Evolutionary conservation across 2,329 filamentous ascomycete genomes (phyloP).

Genomic region (Alternaria conjuncta): DNA sequence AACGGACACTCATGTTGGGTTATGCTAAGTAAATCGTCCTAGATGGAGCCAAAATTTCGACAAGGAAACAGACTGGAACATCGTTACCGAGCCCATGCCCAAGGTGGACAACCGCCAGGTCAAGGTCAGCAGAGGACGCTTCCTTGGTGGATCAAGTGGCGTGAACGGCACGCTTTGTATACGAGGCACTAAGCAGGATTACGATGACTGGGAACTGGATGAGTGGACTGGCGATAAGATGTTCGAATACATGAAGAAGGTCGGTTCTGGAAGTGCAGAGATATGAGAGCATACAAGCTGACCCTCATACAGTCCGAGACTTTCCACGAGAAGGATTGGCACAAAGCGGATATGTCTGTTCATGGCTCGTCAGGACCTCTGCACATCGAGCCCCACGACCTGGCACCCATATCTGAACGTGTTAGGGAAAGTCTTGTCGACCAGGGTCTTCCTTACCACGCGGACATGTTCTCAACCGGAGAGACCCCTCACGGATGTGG

Average conservation of each 20-base stretch:
- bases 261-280: background rate
- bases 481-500: constrained; percentile 42
- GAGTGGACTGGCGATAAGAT: constrained; percentile 66
- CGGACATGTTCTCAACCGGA: constrained; percentile 65
- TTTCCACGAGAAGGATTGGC: constrained; percentile 65
- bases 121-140: constrained; percentile 58
- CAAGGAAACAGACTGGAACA: constrained; percentile 60
- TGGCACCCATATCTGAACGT: constrained; percentile 64
- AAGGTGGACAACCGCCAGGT: constrained; percentile 54
- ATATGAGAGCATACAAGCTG: background rate
- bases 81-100: constrained; percentile 51
- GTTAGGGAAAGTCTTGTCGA: constrained; percentile 63
- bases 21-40: background rate
- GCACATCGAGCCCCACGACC: constrained; percentile 63
- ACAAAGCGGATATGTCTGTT: constrained; percentile 55
- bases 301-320: constrained; percentile 54
- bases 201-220: constrained; percentile 63
- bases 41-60: constrained; percentile 56
- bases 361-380: constrained; percentile 60
- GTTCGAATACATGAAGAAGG: constrained; percentile 63
- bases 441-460: constrained; percentile 61
- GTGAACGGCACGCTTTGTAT: constrained; percentile 60
- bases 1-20: too few species aligned
- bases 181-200: constrained; percentile 57
- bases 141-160: constrained; percentile 58